Conservation (phyloP, 1,284 basidiomycete genomes). For the Trametes hirsuta region DNA sequence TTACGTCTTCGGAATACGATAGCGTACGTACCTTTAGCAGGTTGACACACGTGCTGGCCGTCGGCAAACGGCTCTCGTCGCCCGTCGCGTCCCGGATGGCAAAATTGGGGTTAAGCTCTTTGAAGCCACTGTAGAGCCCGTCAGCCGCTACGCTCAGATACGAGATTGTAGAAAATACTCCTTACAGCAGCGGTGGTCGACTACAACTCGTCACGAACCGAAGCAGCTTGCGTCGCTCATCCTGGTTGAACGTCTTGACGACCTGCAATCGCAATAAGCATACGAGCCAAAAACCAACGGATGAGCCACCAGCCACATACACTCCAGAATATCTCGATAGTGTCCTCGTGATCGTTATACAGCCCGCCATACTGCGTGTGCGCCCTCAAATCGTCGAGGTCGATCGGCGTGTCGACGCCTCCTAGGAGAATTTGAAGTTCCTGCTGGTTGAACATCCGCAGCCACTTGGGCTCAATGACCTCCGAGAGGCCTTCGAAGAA, state of each 20-base stretch:
- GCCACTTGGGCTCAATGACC: slow-evolving; percentile 89
- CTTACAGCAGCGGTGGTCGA: slow-evolving; percentile 82
- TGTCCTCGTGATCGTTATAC: slow-evolving; percentile 69
- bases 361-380: slow-evolving; percentile 83
- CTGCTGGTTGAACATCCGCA: slow-evolving; percentile 94
- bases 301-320: slow-evolving; percentile 38
- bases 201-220: slow-evolving; percentile 92
- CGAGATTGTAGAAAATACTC: slow-evolving; percentile 11
- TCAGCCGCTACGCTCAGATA: not conserved
- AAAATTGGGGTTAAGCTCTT: slow-evolving; percentile 84
- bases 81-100: slow-evolving; percentile 78
- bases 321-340: slow-evolving; percentile 80
- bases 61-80: slow-evolving; percentile 80
- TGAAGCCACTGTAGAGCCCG: slow-evolving; percentile 71
- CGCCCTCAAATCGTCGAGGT: slow-evolving; percentile 76
- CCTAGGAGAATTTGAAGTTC: slow-evolving; percentile 88
- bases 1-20: not conserved
- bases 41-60: slow-evolving; percentile 86
- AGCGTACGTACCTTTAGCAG: slow-evolving; percentile 66
- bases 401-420: slow-evolving; percentile 82
- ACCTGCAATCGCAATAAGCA: slow-evolving; percentile 48
- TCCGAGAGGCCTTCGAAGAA: slow-evolving; percentile 88
- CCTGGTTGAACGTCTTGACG: slow-evolving; percentile 72
- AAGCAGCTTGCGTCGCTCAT: slow-evolving; percentile 72
- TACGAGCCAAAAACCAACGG: not conserved